Conservation (phyloP, 202 grass and related monocot genomes). For the Setaria italica region DNA sequence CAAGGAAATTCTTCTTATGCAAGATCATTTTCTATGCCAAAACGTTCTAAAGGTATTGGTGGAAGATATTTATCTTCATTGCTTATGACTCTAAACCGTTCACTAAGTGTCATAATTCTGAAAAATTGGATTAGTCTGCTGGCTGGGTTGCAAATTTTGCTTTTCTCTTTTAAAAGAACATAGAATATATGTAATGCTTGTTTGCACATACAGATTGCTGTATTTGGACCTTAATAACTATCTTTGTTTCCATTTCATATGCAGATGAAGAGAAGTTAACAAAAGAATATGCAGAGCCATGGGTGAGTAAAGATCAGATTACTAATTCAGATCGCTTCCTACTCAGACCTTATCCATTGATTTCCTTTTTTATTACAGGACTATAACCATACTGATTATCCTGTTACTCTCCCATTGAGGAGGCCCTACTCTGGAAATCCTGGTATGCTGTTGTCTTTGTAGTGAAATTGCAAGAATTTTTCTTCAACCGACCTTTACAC, state of each 20-base stretch:
- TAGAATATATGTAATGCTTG: not conserved
- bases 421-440: slow-evolving; percentile 72
- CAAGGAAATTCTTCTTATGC: slow-evolving; percentile 56
- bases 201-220: slow-evolving; percentile 26
- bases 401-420: slow-evolving; percentile 70
- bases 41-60: slow-evolving; percentile 36
- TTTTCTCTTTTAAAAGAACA: not conserved
- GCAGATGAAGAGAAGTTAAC: slow-evolving; percentile 23
- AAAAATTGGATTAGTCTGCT: slow-evolving; percentile 26
- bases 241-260: slow-evolving; percentile 39
- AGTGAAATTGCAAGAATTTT: slow-evolving; percentile 12
- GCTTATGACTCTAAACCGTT: slow-evolving; percentile 31
- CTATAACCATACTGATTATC: slow-evolving; percentile 65
- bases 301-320: slow-evolving; percentile 57
- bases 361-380: slow-evolving; percentile 60
- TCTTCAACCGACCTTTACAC: not conserved
- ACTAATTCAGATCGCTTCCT: slow-evolving; percentile 10
- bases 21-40: slow-evolving; percentile 45
- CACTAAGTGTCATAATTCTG: not conserved
- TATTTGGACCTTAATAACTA: slow-evolving; percentile 24
- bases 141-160: not conserved
- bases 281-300: slow-evolving; percentile 70
- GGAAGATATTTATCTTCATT: slow-evolving; percentile 23
- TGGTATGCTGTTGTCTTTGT: slow-evolving; percentile 51
- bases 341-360: not conserved